These are phyloP conservation scores for Xenoacremonium recifei DNA, from an alignment of 2,329 filamentous ascomycete species.

Conservation along the genomic window DNA sequence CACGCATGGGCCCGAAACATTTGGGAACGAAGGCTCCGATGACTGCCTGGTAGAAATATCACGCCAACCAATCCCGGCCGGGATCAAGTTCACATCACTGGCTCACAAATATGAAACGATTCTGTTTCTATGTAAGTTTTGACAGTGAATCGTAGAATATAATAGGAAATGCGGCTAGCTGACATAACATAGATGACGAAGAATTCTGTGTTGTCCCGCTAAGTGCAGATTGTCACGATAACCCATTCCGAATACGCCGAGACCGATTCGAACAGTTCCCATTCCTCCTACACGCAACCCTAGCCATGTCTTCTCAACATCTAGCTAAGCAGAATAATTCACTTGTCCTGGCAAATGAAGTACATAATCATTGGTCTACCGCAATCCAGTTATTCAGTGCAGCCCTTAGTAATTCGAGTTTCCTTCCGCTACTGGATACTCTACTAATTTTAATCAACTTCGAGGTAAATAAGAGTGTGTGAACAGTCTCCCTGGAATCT, in stretches of 20 bases:
- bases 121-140: conserved; percentile 1
- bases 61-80: too few relatives aligned
- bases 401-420: conserved; percentile 3
- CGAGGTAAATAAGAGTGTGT: conserved; percentile 4
- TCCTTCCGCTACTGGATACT: conserved; percentile 3
- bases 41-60: too few relatives aligned
- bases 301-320: conserved; percentile 5
- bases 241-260: conserved; percentile 5
- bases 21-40: too few relatives aligned
- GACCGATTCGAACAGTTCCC: conserved; percentile 5
- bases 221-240: conserved; percentile 3
- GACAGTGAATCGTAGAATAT: too few relatives aligned
- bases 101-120: conserved; percentile 6
- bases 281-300: conserved; percentile 4
- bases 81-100: too few relatives aligned
- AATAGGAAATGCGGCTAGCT: too few relatives aligned
- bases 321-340: conserved; percentile 5
- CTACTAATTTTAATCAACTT: conserved; percentile 7
- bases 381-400: conserved; percentile 5
- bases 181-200: conserved; percentile 4
- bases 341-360: conserved; percentile 1
- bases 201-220: conserved; percentile 6
- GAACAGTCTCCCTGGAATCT: too few relatives aligned
- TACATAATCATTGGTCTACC: conserved; percentile 7
- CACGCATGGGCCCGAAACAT: too few relatives aligned